Evolutionary conservation across 192 early-diverging fungal genomes (phyloP), one percentile per base, ranked within the genome.

Genomic region (Coemansia sp.): DNA sequence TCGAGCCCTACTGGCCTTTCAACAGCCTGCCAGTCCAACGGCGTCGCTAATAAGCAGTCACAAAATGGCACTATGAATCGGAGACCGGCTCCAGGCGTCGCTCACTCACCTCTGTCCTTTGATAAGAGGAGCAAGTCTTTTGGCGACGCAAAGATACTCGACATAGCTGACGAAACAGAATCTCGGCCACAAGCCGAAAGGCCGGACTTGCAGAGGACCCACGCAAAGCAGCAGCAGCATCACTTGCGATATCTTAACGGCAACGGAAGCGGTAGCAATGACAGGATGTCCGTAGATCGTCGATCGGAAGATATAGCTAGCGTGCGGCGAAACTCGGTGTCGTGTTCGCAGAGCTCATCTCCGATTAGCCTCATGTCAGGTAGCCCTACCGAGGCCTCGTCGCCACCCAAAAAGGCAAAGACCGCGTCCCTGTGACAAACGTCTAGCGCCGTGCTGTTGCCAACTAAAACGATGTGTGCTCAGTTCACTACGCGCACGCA

Each of bases 401-500:
- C 72, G 19, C 80, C 80, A 15, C 75, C 80, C 17, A 83, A 83
- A 62, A 83, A 83, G 75, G 75, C 80, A 24, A 67, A 73, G 38
- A 83, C 80, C 0, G 69, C 75, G n/a, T 74, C 72, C 24, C 64
- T 71, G 10, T 82, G 50, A 55, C 27, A 19, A 27, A 60, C 22
- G 11, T 59, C 38, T 60, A 42, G 41, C 31, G 36, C 51, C 34
- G 17, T n/a, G 36, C 44, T 50, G 19, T 50, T 55, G 51, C 51
- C 51, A 55, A 10, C 51, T 20, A 55, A 55, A 55, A 27, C 27
- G 51, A 55, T 29, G 51, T 24, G 22, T 27, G 17, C 39, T 68
- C 32, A 41, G 27, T 48, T 44, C 29, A 46, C 34, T 59, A 60
- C 27, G 32, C 24, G 38, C 24, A 53, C 40, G 2, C 41, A 17